phyloP scores from a whole-genome alignment of 495 filamentous ascomycete genomes.

The Parathielavia appendiculata region DNA sequence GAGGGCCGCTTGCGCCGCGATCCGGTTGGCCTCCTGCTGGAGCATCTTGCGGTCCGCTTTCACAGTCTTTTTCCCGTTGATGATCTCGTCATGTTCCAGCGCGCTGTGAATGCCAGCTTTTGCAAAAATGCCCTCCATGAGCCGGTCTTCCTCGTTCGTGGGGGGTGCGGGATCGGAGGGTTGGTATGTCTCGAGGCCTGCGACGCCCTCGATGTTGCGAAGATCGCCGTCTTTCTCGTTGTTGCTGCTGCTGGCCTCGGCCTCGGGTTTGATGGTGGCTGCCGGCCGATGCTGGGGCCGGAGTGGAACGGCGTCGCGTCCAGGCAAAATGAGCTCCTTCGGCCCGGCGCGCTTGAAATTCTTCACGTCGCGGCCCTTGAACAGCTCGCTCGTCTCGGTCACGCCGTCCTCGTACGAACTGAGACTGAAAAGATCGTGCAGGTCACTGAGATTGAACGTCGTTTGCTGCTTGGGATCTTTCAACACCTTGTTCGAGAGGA shows the following conservation, averaged over 20 bases:
- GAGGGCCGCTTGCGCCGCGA: constrained; percentile 71
- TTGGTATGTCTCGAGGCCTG: constrained; percentile 31
- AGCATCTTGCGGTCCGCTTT: constrained; percentile 66
- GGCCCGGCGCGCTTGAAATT: constrained; percentile 41
- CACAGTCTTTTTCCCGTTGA: constrained; percentile 58
- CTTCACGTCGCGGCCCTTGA: constrained; percentile 74
- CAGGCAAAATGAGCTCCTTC: constrained; percentile 32
- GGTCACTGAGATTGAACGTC: constrained; percentile 75
- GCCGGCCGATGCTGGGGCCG: background rate
- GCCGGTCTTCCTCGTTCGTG: constrained; percentile 52
- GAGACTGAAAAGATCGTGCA: constrained; percentile 87
- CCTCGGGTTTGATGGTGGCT: background rate
- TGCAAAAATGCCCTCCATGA: constrained; percentile 84
- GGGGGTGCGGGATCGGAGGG: constrained; percentile 18
- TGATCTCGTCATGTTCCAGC: constrained; percentile 82
- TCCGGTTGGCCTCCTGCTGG: constrained; percentile 70
- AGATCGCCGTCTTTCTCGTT: constrained; percentile 30
- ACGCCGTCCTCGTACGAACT: constrained; percentile 60
- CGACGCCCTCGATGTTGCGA: constrained; percentile 36
- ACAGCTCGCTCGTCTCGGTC: constrained; percentile 80
- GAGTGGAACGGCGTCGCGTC: constrained; percentile 18
- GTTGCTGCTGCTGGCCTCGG: constrained; percentile 8
- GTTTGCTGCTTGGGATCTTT: constrained; percentile 86
- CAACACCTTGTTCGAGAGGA: constrained; percentile 88
- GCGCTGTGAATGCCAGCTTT: constrained; percentile 77